A percentile compares a stretch with the other conserved stretches of the same genome.
Conservation (phyloP, 2,329 filamentous ascomycete species). For the Scedosporium dehoogii region DNA sequence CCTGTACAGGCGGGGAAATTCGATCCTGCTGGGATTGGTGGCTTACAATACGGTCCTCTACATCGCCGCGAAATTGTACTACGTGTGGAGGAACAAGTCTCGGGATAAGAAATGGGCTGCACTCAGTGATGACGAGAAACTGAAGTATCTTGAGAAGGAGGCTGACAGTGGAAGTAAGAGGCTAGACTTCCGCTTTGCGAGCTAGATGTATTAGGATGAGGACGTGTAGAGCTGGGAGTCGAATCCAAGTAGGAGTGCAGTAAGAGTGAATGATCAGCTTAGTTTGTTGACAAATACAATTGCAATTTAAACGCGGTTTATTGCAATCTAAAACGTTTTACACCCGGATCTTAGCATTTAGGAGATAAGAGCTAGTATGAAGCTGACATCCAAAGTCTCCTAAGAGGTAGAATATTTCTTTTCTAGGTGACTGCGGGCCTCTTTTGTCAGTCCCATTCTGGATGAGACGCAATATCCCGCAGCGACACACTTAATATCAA, state of each 20-base stretch:
- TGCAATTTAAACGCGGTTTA: too few relatives aligned
- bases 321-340: too few relatives aligned
- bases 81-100: constrained; percentile 35
- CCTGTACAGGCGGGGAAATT: constrained; percentile 33
- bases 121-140: constrained; percentile 31
- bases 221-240: constrained; percentile 21
- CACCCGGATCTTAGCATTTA: too few relatives aligned
- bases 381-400: too few relatives aligned
- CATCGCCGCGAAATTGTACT: constrained; percentile 39
- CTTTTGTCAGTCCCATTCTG: too few relatives aligned
- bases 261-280: too few relatives aligned
- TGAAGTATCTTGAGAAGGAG: constrained; percentile 24
- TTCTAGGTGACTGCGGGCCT: too few relatives aligned
- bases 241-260: neutral
- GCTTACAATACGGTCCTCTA: constrained; percentile 39
- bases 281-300: too few relatives aligned
- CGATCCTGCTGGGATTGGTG: constrained; percentile 35
- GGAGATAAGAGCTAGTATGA: too few relatives aligned
- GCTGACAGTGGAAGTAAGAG: constrained; percentile 34
- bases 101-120: constrained; percentile 34
- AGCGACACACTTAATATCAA: too few relatives aligned
- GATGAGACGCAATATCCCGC: too few relatives aligned
- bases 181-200: constrained; percentile 31
- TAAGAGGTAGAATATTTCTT: too few relatives aligned
- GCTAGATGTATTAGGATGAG: neutral